Conservation (phyloP, 2,329 filamentous ascomycete species). For the Chrysoporthe austroafricana region DNA sequence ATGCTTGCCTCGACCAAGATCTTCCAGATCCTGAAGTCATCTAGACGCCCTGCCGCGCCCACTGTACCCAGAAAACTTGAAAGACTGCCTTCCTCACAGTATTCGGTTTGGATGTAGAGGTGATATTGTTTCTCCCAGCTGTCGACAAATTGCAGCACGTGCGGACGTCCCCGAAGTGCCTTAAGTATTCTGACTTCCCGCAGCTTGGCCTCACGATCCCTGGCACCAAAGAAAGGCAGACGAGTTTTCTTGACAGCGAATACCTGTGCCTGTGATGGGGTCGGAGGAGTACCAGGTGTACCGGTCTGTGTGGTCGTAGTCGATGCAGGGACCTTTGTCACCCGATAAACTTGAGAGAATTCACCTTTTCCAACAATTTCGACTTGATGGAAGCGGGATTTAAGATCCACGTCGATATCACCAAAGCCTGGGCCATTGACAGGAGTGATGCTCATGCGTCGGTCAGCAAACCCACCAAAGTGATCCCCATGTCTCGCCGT, state of each 20-base stretch:
- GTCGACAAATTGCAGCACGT: slow-evolving; percentile 82
- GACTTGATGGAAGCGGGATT: slow-evolving; percentile 77
- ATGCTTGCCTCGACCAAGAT: slow-evolving; percentile 83
- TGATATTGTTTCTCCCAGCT: slow-evolving; percentile 86
- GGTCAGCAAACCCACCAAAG: slow-evolving; percentile 55
- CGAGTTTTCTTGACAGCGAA: slow-evolving; percentile 96
- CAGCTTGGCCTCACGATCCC: slow-evolving; percentile 81
- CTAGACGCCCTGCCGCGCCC: slow-evolving; percentile 81
- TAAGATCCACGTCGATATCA: slow-evolving; percentile 76
- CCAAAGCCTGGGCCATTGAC: slow-evolving; percentile 71
- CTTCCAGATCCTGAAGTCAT: slow-evolving; percentile 99
- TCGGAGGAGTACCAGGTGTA: slow-evolving; percentile 58
- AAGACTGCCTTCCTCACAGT: slow-evolving; percentile 90
- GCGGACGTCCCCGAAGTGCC: slow-evolving; percentile 77
- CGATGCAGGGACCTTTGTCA: slow-evolving; percentile 50
- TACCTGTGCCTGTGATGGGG: slow-evolving; percentile 61
- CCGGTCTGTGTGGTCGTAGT: slow-evolving; percentile 47
- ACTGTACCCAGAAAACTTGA: slow-evolving; percentile 83
- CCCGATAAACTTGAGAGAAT: slow-evolving; percentile 90
- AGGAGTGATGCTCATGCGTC: slow-evolving; percentile 66
- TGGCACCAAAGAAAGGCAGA: slow-evolving; percentile 74
- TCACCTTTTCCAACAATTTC: slow-evolving; percentile 84
- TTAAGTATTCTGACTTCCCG: slow-evolving; percentile 82
- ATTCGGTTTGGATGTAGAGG: slow-evolving; percentile 97
- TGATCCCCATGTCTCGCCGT: slow-evolving; percentile 66